Conservation (phyloP, 208 protist genomes). For the Trypanosoma vivax region DNA sequence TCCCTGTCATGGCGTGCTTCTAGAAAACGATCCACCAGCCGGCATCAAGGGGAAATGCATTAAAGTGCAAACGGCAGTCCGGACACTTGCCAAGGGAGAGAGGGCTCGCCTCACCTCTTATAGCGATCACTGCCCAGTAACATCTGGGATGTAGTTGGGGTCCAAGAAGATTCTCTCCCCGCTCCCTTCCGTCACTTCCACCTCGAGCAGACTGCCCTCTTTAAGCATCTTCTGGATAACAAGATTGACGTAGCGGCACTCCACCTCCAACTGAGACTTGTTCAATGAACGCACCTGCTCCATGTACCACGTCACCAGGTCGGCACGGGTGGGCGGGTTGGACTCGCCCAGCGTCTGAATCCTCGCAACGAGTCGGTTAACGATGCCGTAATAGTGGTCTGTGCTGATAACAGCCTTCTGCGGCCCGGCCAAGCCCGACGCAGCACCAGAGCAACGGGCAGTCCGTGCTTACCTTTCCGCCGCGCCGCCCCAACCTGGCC, state of each 20-base stretch:
- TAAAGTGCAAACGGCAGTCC: no score
- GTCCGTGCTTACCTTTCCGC: conserved; percentile 9
- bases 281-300: conserved; percentile 81
- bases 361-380: conserved; percentile 62
- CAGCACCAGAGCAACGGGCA: conserved; percentile 5
- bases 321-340: conserved; percentile 57
- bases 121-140: conserved; percentile 26
- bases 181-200: conserved; percentile 63
- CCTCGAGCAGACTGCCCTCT: conserved; percentile 83
- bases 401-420: conserved; percentile 67
- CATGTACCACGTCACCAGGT: conserved; percentile 84
- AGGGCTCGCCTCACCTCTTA: neutral
- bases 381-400: conserved; percentile 85
- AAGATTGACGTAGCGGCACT: conserved; percentile 72
- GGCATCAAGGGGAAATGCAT: no score
- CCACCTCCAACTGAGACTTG: conserved; percentile 66
- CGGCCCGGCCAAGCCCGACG: conserved; percentile 9
- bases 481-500: neutral
- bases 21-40: no score
- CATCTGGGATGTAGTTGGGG: conserved; percentile 82
- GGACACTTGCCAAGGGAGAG: no score
- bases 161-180: conserved; percentile 67
- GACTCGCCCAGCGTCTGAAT: conserved; percentile 68
- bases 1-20: no score
- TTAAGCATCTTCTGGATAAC: conserved; percentile 69